Conservation (phyloP, 345 rosid species). For the Dipteronia sinensis region DNA sequence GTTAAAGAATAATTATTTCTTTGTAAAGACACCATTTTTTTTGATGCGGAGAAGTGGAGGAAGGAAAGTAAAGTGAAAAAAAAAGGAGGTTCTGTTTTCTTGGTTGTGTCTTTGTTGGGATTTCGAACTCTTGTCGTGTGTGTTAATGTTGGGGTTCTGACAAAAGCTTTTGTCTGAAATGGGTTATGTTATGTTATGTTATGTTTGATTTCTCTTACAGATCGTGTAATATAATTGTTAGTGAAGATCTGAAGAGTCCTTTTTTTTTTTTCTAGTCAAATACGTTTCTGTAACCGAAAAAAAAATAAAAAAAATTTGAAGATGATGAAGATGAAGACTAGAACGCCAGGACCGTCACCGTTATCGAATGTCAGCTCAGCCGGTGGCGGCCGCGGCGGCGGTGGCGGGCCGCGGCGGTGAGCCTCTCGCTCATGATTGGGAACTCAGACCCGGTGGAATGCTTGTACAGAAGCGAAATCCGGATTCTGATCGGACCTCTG, state of each 20-base stretch:
- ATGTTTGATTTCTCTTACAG: constrained; percentile 40
- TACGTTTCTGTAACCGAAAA: constrained; percentile 6
- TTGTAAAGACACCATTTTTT: constrained; percentile 29
- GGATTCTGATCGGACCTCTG: constrained; percentile 61
- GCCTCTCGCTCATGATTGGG: constrained; percentile 71
- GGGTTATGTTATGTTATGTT: constrained; percentile 27
- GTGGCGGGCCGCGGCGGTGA: constrained; percentile 46
- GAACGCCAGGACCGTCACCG: constrained; percentile 48
- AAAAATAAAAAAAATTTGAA: constrained; percentile 17
- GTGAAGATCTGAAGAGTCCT: constrained; percentile 39
- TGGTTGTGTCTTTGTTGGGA: constrained; percentile 14
- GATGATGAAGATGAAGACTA: constrained; percentile 84
- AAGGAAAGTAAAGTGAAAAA: constrained; percentile 5
- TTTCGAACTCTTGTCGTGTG: constrained; percentile 36
- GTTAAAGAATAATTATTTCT: constrained; percentile 20
- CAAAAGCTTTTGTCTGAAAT: constrained; percentile 35
- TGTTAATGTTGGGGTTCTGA: constrained; percentile 35
- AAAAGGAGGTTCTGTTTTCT: constrained; percentile 14
- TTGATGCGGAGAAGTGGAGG: constrained; percentile 10
- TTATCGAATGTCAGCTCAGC: constrained; percentile 45
- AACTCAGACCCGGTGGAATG: constrained; percentile 98
- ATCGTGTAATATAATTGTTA: constrained; percentile 24
- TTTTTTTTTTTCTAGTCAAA: not conserved
- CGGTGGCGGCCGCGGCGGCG: constrained; percentile 38
- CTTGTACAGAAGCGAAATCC: constrained; percentile 88